Conservation (phyloP, 768 basidiomycete genomes). For the Mrakia frigida region DNA sequence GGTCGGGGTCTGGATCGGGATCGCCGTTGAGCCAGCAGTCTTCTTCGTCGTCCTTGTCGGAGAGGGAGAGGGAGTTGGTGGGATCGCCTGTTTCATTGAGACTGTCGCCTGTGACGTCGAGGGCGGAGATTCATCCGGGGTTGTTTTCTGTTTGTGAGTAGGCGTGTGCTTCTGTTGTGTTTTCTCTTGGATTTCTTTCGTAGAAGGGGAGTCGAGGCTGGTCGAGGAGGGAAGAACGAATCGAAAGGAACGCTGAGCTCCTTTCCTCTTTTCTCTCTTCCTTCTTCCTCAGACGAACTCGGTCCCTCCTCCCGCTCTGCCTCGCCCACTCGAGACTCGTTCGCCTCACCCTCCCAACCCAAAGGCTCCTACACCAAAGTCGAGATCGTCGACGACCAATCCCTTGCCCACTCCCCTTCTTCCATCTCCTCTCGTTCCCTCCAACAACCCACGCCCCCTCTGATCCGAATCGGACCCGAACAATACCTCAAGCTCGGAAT, state of each 20-base stretch:
- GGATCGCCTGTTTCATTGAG: neutral
- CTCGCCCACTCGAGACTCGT: neutral
- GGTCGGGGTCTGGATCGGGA: neutral
- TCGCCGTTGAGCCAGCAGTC: slow-evolving; percentile 1
- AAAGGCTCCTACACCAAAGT: slow-evolving; percentile 9
- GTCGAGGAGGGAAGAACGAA: too few species aligned
- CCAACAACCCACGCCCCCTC: neutral
- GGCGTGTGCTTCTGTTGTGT: too few species aligned
- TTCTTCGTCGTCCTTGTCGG: neutral
- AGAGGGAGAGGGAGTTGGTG: neutral
- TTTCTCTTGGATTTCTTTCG: too few species aligned
- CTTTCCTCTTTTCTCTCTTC: neutral
- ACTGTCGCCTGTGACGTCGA: neutral
- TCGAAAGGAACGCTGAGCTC: neutral
- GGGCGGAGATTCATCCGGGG: slow-evolving; percentile 5
- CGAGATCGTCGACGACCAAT: neutral
- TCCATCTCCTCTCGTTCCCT: neutral
- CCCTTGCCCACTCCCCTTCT: neutral
- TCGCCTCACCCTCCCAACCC: neutral
- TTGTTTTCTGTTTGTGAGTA: slow-evolving; percentile 8
- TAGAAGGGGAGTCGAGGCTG: too few species aligned
- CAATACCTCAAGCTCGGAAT: slow-evolving; percentile 17
- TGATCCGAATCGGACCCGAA: neutral
- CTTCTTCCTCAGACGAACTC: neutral
- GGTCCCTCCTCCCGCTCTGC: neutral